Base-by-base conservation (phyloP, 768 basidiomycete species). In the Psilocybe azurescens region DNA sequence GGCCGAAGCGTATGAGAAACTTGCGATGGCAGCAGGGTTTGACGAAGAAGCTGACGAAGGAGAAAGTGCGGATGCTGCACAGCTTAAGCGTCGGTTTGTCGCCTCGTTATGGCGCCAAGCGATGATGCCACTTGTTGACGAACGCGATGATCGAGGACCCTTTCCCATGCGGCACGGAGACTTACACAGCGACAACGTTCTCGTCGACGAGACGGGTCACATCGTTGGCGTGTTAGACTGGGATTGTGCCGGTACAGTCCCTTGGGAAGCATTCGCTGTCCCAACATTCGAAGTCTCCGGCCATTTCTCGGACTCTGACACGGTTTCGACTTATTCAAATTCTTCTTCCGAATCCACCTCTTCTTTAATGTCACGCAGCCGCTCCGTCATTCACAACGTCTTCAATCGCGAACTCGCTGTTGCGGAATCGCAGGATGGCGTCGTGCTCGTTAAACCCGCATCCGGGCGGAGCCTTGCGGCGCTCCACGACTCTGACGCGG, bases 91-190 rank as follows among this genome's bases (percentile, higher is more conserved):
- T 18, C 72, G 72, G 13, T 80, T 79, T 46, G 76, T 78, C 3
- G 78, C 79, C 0, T 74, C 74, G 5, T 59, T 80, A 53, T 80
- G 78, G 76, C 73, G 75, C 4, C 70, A 69, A n/a, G 78, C 79
- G 1, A 77, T 80, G 71, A 77, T 77, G 74, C 76, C 78, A 6
- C 74, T 79, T 3, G 71, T 80, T 5, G 77, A 78, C 59, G 73
- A 74, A 55, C 70, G 73, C 3, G 78, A 79, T 61, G 77, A 77
- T 50, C 68, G 63, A 2, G 79, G 79, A 0, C 79, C 79, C 1
- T 80, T 80, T 66, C 79, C 79, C 3, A 74, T 79, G 73, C 75
- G 78, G 6, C 78, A 79, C 54, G 78, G 78, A 13, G 78, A 79
- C 61, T 66, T 79, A 7, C 78, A 79, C 65, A 77, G 76, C 65